Evolutionary conservation across 2,329 filamentous ascomycete species (phyloP).

Genomic region (Colletotrichum trifolii): DNA sequence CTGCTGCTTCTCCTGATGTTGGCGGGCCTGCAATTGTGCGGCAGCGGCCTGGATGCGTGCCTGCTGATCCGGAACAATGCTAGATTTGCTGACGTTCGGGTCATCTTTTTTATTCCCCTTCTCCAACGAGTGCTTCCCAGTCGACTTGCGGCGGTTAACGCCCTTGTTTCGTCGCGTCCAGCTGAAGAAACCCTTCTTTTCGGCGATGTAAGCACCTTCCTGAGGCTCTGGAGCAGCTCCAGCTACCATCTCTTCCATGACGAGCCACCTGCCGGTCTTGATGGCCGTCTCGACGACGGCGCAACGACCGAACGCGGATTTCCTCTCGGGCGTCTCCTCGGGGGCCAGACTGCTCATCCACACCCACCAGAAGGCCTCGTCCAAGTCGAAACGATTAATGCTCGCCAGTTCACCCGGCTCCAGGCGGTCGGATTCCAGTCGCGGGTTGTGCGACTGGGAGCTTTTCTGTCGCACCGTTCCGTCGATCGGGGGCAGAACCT

Average conservation of each 20-base stretch:
- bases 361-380: slow-evolving; percentile 99
- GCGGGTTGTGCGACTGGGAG: slow-evolving; percentile 84
- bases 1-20: slow-evolving; percentile 65
- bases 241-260: slow-evolving; percentile 96
- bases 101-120: slow-evolving; percentile 56
- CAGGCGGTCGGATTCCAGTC: slow-evolving; percentile 76
- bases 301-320: slow-evolving; percentile 93
- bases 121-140: slow-evolving; percentile 68
- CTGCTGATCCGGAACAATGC: slow-evolving; percentile 90
- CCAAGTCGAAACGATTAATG: slow-evolving; percentile 85
- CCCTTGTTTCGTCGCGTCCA: slow-evolving; percentile 78
- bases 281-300: slow-evolving; percentile 92
- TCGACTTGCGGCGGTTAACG: slow-evolving; percentile 75
- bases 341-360: slow-evolving; percentile 97
- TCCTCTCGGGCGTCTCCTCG: slow-evolving; percentile 86
- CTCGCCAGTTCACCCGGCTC: slow-evolving; percentile 96
- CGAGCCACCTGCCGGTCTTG: slow-evolving; percentile 84
- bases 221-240: slow-evolving; percentile 88
- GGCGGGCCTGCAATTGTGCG: slow-evolving; percentile 79
- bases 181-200: slow-evolving; percentile 95
- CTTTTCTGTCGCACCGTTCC: slow-evolving; percentile 79
- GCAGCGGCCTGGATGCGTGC: slow-evolving; percentile 93
- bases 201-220: slow-evolving; percentile 88
- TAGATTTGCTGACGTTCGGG: slow-evolving; percentile 76
- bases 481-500: slow-evolving; percentile 87